Conservation (phyloP, 805 yeast species). For the Yarrowia sp. region DNA sequence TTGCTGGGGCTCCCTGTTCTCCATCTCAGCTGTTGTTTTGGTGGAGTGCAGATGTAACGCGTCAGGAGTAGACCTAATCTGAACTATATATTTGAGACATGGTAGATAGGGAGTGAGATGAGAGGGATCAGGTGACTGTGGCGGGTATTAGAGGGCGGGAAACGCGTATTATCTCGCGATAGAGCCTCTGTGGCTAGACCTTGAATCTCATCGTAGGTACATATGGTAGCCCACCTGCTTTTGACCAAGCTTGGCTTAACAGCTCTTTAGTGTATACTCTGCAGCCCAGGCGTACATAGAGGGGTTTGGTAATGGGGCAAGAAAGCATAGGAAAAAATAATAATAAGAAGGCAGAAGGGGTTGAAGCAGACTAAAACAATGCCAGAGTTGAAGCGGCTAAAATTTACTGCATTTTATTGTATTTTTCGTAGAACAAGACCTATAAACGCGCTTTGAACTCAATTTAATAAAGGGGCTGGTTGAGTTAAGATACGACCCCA, state of each 20-base stretch:
- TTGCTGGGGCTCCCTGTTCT: not conserved
- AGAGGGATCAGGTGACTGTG: not conserved
- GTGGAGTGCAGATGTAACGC: slow-evolving; percentile 23
- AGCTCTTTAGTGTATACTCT: not conserved
- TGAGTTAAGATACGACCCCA: not conserved
- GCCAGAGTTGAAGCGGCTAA: too few relatives aligned
- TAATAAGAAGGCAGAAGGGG: too few relatives aligned
- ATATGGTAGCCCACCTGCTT: not conserved
- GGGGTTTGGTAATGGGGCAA: too few relatives aligned
- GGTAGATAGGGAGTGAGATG: not conserved
- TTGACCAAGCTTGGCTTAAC: not conserved
- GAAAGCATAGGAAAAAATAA: too few relatives aligned
- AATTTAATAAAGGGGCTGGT: not conserved
- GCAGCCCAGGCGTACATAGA: too few relatives aligned
- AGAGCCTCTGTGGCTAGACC: too few relatives aligned
- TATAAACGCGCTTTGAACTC: not conserved
- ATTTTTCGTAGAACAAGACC: too few relatives aligned
- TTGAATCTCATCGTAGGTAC: too few relatives aligned
- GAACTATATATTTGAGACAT: not conserved
- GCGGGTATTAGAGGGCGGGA: not conserved
- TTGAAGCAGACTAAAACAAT: too few relatives aligned
- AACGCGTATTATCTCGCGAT: too few relatives aligned
- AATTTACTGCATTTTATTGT: too few relatives aligned
- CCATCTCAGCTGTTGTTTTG: slow-evolving; percentile 15
- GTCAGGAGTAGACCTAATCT: slow-evolving; percentile 9